Base-by-base conservation (phyloP, 768 basidiomycete species). In the Suillus occidentalis region DNA sequence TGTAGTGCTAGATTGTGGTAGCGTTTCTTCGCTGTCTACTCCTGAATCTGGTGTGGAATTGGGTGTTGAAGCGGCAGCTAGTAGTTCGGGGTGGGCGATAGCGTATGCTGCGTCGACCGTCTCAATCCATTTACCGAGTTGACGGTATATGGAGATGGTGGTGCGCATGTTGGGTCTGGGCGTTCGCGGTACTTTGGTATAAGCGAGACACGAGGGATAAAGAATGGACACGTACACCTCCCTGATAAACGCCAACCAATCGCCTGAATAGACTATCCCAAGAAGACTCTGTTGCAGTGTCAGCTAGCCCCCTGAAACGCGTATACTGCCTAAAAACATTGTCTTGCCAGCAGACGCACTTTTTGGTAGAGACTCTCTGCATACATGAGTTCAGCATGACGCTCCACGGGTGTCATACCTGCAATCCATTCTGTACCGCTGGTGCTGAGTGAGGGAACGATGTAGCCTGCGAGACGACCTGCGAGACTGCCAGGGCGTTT, bases 181-280 rank as follows among this genome's bases (percentile, higher is more conserved):
- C 37, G 28, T 34, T 61, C 37, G 47, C 34, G 34, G 52, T 12
- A 34, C 37, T 20, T 39, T 34, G 6, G 28, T 39, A 28, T 45
- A 34, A 61, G 52, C 34, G 20, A 3, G 49, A n/a, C 60, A 37
- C 40, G 37, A 28, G 61, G 49, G 56, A 65, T 60, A 60, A 59
- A 18, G 34, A 63, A 63, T 18, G 10, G 25, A 39, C 7, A 83
- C 92, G 73, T 71, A 95, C 93, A 92, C 88, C 79, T 97, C 95
- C 72, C 92, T 92, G 76, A 97, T 86, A 74, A 97, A 92, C 6
- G 92, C 91, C 39, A 97, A 81, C 95, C 95, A 97, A 72, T 96
- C 94, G 3, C 93, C 93, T 0, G 90, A 91, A 71, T 94, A 93
- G 34, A 97, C 88, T 65, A 98, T 93, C 0, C 95, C 94, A 13